phyloP scores from a whole-genome alignment of 2,329 filamentous ascomycete species.

The Sporothrix pallida region DNA sequence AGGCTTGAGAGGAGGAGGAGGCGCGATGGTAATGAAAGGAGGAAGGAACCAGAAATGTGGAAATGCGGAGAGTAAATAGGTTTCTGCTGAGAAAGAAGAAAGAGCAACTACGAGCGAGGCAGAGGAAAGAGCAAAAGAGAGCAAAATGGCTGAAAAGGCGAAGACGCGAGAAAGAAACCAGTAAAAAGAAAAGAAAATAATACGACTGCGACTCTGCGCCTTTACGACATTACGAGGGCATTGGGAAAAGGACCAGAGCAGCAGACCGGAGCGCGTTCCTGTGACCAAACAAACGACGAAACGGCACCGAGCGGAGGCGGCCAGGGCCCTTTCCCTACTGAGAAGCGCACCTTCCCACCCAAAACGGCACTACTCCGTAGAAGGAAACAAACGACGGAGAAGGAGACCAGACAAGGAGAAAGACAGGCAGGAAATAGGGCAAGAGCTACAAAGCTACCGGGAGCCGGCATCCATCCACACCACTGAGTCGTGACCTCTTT shows the following conservation, averaged over 20 bases:
- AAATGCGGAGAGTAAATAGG: neutral
- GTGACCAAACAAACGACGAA: neutral
- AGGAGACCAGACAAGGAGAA: neutral
- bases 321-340: no score
- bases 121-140: neutral
- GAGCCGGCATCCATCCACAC: neutral
- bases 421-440: neutral
- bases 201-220: neutral
- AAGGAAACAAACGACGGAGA: neutral
- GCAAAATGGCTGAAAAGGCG: neutral
- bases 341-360: no score
- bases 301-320: neutral
- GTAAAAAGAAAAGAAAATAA: neutral
- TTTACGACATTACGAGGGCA: neutral
- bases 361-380: slow-evolving; percentile 8
- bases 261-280: neutral
- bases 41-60: slow-evolving; percentile 7
- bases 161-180: slow-evolving; percentile 18
- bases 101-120: slow-evolving; percentile 16
- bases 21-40: neutral
- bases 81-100: neutral
- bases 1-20: neutral
- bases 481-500: no score
- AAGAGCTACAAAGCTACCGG: neutral
- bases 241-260: neutral